These are phyloP conservation scores for Clavulina sp. DNA, from an alignment of 768 basidiomycete genomes.

Conservation along the genomic window DNA sequence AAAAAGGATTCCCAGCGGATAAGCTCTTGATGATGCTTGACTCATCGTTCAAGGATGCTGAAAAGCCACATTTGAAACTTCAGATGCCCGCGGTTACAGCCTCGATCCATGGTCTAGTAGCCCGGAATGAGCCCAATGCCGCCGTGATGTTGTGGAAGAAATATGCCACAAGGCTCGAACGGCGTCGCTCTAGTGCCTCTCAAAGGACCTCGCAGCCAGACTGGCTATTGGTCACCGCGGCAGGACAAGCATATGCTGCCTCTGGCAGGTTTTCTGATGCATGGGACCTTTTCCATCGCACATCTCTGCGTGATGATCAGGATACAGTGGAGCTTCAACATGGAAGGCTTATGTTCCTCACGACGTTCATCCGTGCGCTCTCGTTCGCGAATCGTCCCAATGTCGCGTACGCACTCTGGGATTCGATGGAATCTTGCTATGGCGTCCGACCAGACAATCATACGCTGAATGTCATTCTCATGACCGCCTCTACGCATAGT, in stretches of 20 bases:
- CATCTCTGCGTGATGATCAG: too few species aligned
- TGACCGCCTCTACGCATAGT: background rate
- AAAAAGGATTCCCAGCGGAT: background rate
- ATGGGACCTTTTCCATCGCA: background rate
- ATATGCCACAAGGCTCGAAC: too few species aligned
- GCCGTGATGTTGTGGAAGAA: background rate
- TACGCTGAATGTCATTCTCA: background rate
- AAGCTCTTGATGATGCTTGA: background rate
- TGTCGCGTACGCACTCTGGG: conserved; percentile 48
- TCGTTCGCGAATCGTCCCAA: conserved; percentile 40
- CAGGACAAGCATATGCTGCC: background rate
- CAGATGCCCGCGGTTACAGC: background rate
- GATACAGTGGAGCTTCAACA: too few species aligned
- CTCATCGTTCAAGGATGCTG: background rate
- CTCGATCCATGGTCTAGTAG: background rate
- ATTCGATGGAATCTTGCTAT: conserved; percentile 43
- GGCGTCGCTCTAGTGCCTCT: too few species aligned
- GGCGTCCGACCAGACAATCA: conserved; percentile 18
- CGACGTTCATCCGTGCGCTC: conserved; percentile 31
- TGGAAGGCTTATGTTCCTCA: conserved; percentile 12
- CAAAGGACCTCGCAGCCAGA: background rate
- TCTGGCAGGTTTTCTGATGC: background rate
- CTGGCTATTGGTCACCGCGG: background rate
- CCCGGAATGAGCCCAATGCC: background rate
- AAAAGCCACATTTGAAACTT: too few species aligned